These are phyloP conservation scores for Globisporangium carolinianum DNA, from an alignment of 352 stramenopile genomes.

Conservation along the genomic window DNA sequence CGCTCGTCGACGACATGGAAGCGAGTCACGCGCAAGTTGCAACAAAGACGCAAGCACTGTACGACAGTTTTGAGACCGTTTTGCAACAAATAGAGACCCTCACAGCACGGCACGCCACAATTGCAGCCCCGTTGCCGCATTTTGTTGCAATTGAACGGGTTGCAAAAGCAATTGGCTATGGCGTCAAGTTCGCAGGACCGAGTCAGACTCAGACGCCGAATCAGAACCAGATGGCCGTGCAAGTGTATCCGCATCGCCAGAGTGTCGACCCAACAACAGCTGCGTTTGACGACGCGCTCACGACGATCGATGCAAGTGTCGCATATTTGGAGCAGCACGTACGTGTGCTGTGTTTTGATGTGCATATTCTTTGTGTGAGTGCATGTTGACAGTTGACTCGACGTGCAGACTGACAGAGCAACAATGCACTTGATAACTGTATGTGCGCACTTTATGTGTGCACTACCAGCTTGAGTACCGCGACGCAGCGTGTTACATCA, in stretches of 20 bases:
- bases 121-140: conserved; percentile 61
- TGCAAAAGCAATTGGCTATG: conserved; percentile 53
- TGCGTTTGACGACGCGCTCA: conserved; percentile 49
- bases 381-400: not conserved
- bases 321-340: conserved; percentile 66
- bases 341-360: conserved; percentile 11
- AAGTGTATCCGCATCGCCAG: conserved; percentile 73
- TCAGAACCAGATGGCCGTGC: conserved; percentile 27
- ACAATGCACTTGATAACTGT: too few relatives aligned
- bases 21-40: conserved; percentile 70
- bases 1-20: conserved; percentile 76
- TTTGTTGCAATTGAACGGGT: conserved; percentile 60
- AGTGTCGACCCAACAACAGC: conserved; percentile 64
- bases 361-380: not conserved
- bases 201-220: conserved; percentile 5
- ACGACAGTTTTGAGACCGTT: conserved; percentile 68
- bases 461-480: conserved; percentile 47
- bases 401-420: too few relatives aligned
- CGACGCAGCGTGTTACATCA: conserved; percentile 64
- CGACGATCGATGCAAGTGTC: conserved; percentile 63
- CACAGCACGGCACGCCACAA: conserved; percentile 47
- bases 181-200: conserved; percentile 55
- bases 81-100: conserved; percentile 58
- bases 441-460: too few relatives aligned
- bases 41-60: conserved; percentile 66